These are phyloP conservation scores for Pythium apleroticum DNA, from an alignment of 352 stramenopile genomes.

Conservation along the genomic window DNA sequence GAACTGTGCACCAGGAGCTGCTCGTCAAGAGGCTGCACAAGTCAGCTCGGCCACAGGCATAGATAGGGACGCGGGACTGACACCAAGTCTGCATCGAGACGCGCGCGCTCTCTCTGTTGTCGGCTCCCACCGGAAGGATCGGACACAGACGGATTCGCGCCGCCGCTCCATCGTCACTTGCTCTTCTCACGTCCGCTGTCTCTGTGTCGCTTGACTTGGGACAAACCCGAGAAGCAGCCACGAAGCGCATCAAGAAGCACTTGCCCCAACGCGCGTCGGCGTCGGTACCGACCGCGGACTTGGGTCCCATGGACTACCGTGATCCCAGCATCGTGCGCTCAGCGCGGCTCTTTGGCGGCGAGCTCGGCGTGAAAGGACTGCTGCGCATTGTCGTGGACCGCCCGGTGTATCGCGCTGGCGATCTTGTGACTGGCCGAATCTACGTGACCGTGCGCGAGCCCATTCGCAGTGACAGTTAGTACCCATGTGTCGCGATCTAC, in stretches of 20 bases:
- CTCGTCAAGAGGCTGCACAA: conserved; percentile 4
- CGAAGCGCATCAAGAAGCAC: conserved; percentile 18
- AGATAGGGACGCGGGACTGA: conserved; percentile 1
- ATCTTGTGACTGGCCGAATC: conserved; percentile 51
- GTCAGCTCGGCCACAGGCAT: conserved; percentile 1
- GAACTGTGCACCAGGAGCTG: conserved; percentile 8
- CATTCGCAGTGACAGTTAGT: conserved; percentile 55
- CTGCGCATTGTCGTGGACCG: conserved; percentile 58
- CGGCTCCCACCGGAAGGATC: conserved; percentile 3
- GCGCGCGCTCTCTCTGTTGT: conserved; percentile 2
- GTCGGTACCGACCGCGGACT: conserved; percentile 27
- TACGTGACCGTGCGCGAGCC: conserved; percentile 58
- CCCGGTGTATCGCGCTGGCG: conserved; percentile 54
- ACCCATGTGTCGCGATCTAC: neutral
- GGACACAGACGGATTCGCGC: conserved; percentile 4
- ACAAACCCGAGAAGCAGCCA: conserved; percentile 13
- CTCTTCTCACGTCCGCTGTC: neutral
- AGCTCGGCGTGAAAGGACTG: conserved; percentile 67
- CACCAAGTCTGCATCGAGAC: neutral
- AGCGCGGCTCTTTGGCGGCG: conserved; percentile 41
- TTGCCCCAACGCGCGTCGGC: conserved; percentile 21
- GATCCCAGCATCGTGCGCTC: conserved; percentile 31
- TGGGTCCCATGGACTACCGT: conserved; percentile 32
- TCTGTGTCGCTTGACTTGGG: neutral
- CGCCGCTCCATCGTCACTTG: neutral